These are phyloP conservation scores for Ogataea nakhonphanomensis DNA, from an alignment of 805 yeast genomes.

Conservation along the genomic window DNA sequence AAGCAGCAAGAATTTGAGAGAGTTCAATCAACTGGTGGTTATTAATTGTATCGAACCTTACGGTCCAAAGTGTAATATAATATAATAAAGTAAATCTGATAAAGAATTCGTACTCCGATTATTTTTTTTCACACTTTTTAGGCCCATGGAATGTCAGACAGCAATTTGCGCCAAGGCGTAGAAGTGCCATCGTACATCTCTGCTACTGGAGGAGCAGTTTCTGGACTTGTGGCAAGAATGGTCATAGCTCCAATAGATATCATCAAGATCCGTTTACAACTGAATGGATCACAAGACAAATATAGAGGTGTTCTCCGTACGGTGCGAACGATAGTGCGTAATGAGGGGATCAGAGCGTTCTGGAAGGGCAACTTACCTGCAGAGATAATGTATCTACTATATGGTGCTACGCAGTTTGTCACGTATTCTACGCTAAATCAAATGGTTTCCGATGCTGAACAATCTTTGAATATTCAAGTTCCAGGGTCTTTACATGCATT, in stretches of 20 bases:
- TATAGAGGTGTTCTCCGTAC: conserved; percentile 39
- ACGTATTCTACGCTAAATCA: conserved; percentile 57
- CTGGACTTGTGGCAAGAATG: conserved; percentile 56
- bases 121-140: conserved; percentile 4
- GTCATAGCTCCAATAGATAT: conserved; percentile 76
- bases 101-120: conserved; percentile 4
- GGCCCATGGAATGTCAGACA: conserved; percentile 15
- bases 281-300: conserved; percentile 38
- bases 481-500: conserved; percentile 42
- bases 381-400: conserved; percentile 74
- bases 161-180: conserved; percentile 39
- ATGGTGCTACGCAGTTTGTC: conserved; percentile 84
- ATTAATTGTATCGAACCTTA: no score
- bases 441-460: conserved; percentile 34
- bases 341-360: conserved; percentile 63
- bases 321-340: conserved; percentile 40
- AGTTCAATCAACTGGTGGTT: background rate
- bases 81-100: background rate
- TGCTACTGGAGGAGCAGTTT: conserved; percentile 63
- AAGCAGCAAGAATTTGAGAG: conserved; percentile 56
- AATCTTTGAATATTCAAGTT: conserved; percentile 23
- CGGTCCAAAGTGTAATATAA: conserved; percentile 1
- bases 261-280: conserved; percentile 70
- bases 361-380: conserved; percentile 99
- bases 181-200: conserved; percentile 52